These are phyloP conservation scores for Alternaria sp. DNA, from an alignment of 2,329 filamentous ascomycete genomes.

Conservation along the genomic window DNA sequence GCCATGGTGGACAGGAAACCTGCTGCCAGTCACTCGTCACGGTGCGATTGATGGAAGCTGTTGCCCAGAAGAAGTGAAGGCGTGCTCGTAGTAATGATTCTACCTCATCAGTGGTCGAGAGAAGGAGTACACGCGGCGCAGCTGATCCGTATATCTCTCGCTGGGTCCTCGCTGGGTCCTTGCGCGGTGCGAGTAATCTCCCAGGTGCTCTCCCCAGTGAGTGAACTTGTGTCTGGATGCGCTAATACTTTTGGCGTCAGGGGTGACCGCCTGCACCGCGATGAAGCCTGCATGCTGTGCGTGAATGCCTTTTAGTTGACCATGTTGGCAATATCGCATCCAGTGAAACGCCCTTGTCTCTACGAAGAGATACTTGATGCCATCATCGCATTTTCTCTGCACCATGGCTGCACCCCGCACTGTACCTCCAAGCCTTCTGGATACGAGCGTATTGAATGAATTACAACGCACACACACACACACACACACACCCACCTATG, in stretches of 20 bases:
- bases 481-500: not conserved
- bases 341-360: not conserved
- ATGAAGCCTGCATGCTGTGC: not conserved
- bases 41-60: not conserved
- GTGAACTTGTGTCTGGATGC: conserved; percentile 9
- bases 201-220: conserved; percentile 20
- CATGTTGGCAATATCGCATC: not conserved
- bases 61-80: not conserved
- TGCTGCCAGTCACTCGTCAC: conserved; percentile 20
- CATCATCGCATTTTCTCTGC: not conserved
- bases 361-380: not conserved
- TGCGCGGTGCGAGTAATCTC: conserved; percentile 28
- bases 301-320: not conserved
- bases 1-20: conserved; percentile 21
- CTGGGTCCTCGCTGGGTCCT: conserved; percentile 17
- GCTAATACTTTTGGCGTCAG: conserved; percentile 28
- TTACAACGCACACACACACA: not conserved
- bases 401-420: conserved; percentile 8
- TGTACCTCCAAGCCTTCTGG: not conserved
- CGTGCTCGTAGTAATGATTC: not conserved
- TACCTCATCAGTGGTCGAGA: not conserved
- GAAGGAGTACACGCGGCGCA: conserved; percentile 17
- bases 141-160: conserved; percentile 17
- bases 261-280: conserved; percentile 29
- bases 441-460: not conserved